phyloP scores from a whole-genome alignment of 1,284 basidiomycete species.

The Ustilago nuda region DNA sequence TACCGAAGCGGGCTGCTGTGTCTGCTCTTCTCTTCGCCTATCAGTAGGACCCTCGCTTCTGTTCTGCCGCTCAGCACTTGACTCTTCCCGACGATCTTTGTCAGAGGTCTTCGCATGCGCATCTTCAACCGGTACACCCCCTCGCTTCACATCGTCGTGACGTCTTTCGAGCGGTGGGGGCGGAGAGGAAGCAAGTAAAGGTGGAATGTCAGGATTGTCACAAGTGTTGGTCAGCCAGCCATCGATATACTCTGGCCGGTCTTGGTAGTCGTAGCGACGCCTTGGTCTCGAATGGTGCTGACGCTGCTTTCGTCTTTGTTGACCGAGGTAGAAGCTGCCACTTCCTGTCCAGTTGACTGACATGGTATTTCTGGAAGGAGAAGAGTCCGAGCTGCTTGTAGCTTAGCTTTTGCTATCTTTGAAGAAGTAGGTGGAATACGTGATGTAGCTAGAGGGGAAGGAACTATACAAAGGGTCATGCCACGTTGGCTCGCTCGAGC shows the following conservation, averaged over 20 bases:
- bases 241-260: not conserved
- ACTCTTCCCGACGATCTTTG: not conserved
- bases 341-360: conserved; percentile 53
- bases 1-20: not conserved
- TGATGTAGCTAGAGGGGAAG: too few species aligned
- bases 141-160: not conserved
- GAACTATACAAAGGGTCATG: too few species aligned
- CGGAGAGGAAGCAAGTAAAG: conserved; percentile 8
- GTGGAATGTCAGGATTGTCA: not conserved
- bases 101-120: not conserved
- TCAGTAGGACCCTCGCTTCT: not conserved
- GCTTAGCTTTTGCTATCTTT: not conserved
- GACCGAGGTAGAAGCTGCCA: conserved; percentile 28
- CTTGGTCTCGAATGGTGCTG: not conserved
- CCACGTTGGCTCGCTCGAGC: too few species aligned
- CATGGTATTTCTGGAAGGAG: conserved; percentile 9
- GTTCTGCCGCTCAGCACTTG: not conserved
- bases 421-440: too few species aligned
- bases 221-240: conserved; percentile 24
- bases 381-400: not conserved
- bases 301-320: conserved; percentile 19
- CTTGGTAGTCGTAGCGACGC: not conserved
- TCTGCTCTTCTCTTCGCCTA: not conserved
- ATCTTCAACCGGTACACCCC: not conserved
- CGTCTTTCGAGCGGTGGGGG: not conserved